phyloP scores from a whole-genome alignment of 2,329 filamentous ascomycete genomes.

The Hypomyces perniciosus region DNA sequence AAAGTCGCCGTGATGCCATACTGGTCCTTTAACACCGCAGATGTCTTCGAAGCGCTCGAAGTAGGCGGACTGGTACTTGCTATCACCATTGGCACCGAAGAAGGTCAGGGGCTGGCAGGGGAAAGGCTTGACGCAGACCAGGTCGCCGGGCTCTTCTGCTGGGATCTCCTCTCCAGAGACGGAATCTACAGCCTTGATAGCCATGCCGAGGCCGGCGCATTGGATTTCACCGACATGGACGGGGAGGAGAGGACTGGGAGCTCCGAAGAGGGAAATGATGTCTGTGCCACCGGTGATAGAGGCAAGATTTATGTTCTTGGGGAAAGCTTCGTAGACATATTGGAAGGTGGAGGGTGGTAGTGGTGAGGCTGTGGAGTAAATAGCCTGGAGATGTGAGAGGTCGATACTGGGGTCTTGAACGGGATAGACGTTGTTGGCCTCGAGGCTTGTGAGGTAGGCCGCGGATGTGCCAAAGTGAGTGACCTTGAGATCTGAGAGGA shows the following conservation, averaged over 20 bases:
- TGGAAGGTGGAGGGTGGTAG: conserved; percentile 87
- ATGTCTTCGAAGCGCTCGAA: conserved; percentile 69
- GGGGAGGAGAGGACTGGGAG: conserved; percentile 69
- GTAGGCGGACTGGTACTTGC: conserved; percentile 78
- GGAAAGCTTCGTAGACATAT: conserved; percentile 83
- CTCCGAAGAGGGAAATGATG: conserved; percentile 91
- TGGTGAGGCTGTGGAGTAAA: conserved; percentile 92
- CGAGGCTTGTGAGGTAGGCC: conserved; percentile 85
- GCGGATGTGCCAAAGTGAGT: conserved; percentile 95
- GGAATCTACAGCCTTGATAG: conserved; percentile 56
- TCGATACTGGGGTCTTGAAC: conserved; percentile 46
- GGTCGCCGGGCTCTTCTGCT: conserved; percentile 70
- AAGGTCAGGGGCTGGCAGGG: conserved; percentile 88
- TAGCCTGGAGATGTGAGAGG: conserved; percentile 65
- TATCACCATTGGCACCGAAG: conserved; percentile 59
- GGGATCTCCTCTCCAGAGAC: conserved; percentile 48
- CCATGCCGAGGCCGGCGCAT: conserved; percentile 72
- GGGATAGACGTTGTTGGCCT: conserved; percentile 65
- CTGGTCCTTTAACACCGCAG: conserved; percentile 33
- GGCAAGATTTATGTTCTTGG: conserved; percentile 72
- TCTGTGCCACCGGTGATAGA: conserved; percentile 96
- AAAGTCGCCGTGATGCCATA: conserved; percentile 97
- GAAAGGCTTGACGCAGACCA: conserved; percentile 82
- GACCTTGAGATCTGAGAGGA: conserved; percentile 75
- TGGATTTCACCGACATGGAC: conserved; percentile 71